These are phyloP conservation scores for Volvox carteri DNA, from an alignment of 163 green algal species.

Conservation along the genomic window DNA sequence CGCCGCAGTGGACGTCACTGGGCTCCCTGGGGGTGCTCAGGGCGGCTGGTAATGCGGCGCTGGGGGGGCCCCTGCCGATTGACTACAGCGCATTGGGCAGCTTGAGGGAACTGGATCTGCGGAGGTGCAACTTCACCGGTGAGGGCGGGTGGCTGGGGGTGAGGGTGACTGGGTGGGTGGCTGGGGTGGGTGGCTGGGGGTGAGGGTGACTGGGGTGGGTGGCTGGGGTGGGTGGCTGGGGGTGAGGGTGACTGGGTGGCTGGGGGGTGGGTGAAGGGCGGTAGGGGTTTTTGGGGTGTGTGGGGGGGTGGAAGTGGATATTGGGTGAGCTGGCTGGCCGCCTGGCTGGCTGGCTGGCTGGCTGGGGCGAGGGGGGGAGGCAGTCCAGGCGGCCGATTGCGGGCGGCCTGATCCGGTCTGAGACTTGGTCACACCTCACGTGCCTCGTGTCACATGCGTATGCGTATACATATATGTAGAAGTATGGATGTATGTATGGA, in stretches of 20 bases:
- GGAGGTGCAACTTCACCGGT: conserved; percentile 14
- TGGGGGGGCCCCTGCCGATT: background rate
- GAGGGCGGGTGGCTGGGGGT: background rate
- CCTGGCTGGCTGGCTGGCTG: too few species aligned
- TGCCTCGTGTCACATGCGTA: too few species aligned
- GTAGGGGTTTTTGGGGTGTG: background rate
- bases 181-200: background rate
- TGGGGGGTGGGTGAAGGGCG: background rate
- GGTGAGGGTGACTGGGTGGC: background rate
- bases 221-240: background rate
- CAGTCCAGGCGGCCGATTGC: background rate
- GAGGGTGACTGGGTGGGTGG: background rate
- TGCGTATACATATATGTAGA: too few species aligned
- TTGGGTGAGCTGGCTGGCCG: background rate
- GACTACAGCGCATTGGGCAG: background rate
- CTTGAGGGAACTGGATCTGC: conserved; percentile 1
- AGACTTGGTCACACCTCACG: too few species aligned
- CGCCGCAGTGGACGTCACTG: background rate
- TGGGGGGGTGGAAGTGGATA: too few species aligned
- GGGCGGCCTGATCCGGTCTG: too few species aligned
- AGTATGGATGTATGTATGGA: too few species aligned
- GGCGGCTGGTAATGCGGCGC: background rate
- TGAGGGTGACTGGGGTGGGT: background rate
- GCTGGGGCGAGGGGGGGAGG: background rate
- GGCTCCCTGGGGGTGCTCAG: background rate